A percentile compares a stretch with the other conserved stretches of the same genome.
Conservation (phyloP, 495 filamentous ascomycete species). For the Chlorociboria aeruginascens region DNA sequence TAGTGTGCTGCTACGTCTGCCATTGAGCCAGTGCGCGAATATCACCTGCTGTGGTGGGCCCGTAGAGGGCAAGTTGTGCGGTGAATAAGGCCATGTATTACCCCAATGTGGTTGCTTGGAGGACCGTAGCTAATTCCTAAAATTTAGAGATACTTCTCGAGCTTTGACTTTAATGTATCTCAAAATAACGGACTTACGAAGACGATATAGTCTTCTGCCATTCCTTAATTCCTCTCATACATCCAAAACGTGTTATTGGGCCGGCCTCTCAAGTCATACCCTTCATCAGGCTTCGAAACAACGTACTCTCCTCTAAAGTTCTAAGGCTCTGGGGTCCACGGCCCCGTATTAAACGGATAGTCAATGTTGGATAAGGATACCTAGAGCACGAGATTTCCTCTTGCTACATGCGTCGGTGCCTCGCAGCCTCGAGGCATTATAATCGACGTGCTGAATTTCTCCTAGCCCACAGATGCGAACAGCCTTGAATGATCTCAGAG, state of each 20-base stretch:
- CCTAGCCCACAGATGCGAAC: neutral
- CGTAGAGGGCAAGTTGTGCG: constrained; percentile 17
- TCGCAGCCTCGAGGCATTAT: neutral
- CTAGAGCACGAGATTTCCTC: too few species aligned
- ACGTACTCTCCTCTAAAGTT: too few species aligned
- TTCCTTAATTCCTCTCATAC: constrained; percentile 9
- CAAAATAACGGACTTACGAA: constrained; percentile 5
- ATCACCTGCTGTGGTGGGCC: constrained; percentile 18
- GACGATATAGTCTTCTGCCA: constrained; percentile 15
- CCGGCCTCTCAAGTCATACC: too few species aligned
- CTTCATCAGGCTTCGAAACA: too few species aligned
- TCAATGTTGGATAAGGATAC: too few species aligned
- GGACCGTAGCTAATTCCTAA: constrained; percentile 11
- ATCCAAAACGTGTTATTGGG: neutral
- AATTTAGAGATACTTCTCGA: constrained; percentile 6
- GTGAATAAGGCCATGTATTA: constrained; percentile 16
- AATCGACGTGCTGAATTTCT: neutral
- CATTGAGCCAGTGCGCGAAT: neutral
- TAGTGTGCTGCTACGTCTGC: neutral
- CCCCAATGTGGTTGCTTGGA: constrained; percentile 9
- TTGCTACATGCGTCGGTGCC: neutral
- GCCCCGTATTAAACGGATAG: too few species aligned
- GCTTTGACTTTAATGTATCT: constrained; percentile 4
- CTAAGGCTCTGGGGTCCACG: too few species aligned
- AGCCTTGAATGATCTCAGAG: neutral